A percentile compares a stretch with the other conserved stretches of the same genome.
phyloP scores from a whole-genome alignment of 73 alveolate genomes.

The Paramecium tetraurelia region DNA sequence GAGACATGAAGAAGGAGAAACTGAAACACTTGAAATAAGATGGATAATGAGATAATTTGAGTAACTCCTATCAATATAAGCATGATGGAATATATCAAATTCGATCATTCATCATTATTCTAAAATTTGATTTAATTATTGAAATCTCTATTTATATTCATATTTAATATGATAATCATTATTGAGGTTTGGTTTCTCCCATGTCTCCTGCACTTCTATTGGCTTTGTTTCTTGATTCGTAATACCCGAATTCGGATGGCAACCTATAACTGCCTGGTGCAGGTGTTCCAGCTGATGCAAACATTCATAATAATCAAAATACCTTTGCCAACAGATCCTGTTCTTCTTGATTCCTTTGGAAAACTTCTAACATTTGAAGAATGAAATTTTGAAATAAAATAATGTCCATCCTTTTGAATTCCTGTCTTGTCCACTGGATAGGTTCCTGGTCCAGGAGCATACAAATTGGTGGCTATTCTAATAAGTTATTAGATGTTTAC shows the following conservation, averaged over 20 bases:
- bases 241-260: slow-evolving; percentile 82
- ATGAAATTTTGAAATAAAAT: slow-evolving; percentile 64
- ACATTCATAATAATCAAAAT: neutral
- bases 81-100: neutral
- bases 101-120: neutral
- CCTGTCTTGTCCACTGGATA: slow-evolving; percentile 56
- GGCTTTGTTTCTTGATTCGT: slow-evolving; percentile 62
- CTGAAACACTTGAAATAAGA: neutral
- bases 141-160: neutral
- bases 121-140: neutral
- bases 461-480: neutral
- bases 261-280: slow-evolving; percentile 84
- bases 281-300: slow-evolving; percentile 61
- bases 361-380: slow-evolving; percentile 68
- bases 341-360: slow-evolving; percentile 38
- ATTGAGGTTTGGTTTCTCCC: slow-evolving; percentile 16
- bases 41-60: neutral
- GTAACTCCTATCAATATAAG: neutral
- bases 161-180: neutral
- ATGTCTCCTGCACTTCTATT: slow-evolving; percentile 28
- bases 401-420: slow-evolving; percentile 64
- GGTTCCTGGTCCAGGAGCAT: slow-evolving; percentile 75
- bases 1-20: neutral
- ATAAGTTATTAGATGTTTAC: neutral
- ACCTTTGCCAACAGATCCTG: slow-evolving; percentile 48